Base-by-base conservation (phyloP, 768 basidiomycete genomes). In the Trichaptum fuscoviolaceum region DNA sequence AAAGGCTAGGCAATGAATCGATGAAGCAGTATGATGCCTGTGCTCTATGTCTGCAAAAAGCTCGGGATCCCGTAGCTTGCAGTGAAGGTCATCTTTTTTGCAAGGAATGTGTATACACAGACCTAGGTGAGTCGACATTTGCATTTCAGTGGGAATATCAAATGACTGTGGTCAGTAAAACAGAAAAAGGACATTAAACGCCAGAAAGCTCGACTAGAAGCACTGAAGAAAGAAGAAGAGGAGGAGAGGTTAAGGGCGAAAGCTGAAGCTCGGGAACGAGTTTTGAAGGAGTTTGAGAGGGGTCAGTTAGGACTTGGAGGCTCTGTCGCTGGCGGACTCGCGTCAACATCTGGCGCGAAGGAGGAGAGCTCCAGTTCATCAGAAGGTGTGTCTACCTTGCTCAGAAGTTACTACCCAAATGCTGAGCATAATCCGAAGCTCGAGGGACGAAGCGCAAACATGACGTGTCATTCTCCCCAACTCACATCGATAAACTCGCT, bases 11-110 rank as follows among this genome's bases (percentile, higher is more conserved):
- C 36, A 91, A 93, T 74, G 95, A 97, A 76, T 95, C 91, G 12
- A 93, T 96, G 91, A 87, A 94, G 52, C 85, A 85, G 63, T 95
- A 97, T 75, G 93, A 97, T 75, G 88, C 93, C 0, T 99, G 97
- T 74, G 84, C 91, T 6, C 84, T 97, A 17, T 99, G 96, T 75
- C 80, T 97, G 36, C 88, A 92, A 64, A 83, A 84, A 57, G 95
- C 93, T 6, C 80, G 92, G 62, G 90, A 95, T 63, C 94, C 96
- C 0, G 80, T 96, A 35, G 85, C 89, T 12, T 99, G 97, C 72
- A 71, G 78, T 24, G 85, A 92, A 63, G 97, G 97, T 0, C 97
- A 99, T 77, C 70, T 99, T 25, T 99, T 95, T 75, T 99, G 97
- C 83, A 93, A 91, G 74, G 96, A 98, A 78, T 99, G 97, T 72